Evolutionary conservation across 2,329 filamentous ascomycete genomes (phyloP), one percentile per base, ranked within the genome.

Genomic region (Stachybotrys chlorohalonatus): DNA sequence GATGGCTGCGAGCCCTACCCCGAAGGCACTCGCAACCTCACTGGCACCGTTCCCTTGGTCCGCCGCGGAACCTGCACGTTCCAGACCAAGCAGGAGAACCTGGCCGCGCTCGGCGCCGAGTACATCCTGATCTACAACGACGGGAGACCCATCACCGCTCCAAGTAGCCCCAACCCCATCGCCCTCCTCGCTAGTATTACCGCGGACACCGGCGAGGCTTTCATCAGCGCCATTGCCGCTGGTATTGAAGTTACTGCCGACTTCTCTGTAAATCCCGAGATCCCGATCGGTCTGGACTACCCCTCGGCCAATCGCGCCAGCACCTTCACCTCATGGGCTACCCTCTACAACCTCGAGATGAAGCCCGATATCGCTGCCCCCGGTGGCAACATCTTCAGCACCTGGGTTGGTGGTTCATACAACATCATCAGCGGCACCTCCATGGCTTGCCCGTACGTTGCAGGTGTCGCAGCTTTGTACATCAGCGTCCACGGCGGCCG

Each of bases 361-460:
- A 75, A 74, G 60, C 73, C 74, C 7, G 70, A 77, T 52, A 60
- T 77, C 51, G 72, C 70, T 11, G 69, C 72, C 0, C 73, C 74
- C 2, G 74, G 75, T 49, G 70, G 70, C 31, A 66, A 71, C 1
- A 63, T 64, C 49, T 67, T 74, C 48, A 73, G 72, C 13, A 76
- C 75, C 5, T 78, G 70, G 51, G 69, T 72, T 3, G 62, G 52
- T 42, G 55, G 49, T 5, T 45, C 24, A 6, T 66, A 66, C 53
- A 68, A 67, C 5, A 67, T 77, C 7, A 64, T 74, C 39, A 73
- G 69, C 52, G 77, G 77, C 49, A 79, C 77, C 0, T 77, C 73
- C 2, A 79, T 79, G 76, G 71, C 75, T 5, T 70, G 69, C 50
- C 75, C 75, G 1, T 75, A 75, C 54, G 67, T 76, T 7, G 75